A percentile compares a stretch with the other conserved stretches of the same genome.
phyloP scores from a whole-genome alignment of 495 filamentous ascomycete species.

The Penicillium pulvis region DNA sequence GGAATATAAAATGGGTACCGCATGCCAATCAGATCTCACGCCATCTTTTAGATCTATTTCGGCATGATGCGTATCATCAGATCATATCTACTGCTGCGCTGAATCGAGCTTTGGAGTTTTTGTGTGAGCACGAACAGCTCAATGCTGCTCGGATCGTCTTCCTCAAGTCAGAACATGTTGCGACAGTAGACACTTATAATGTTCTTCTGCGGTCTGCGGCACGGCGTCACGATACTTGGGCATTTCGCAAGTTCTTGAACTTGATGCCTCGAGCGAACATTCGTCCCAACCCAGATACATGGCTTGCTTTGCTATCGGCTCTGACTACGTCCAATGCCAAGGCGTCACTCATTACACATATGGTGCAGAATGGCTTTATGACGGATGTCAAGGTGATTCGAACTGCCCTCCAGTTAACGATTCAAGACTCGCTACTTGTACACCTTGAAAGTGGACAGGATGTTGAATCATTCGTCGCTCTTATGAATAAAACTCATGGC shows the following conservation, averaged over 20 bases:
- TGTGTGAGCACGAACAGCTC: slow-evolving; percentile 35
- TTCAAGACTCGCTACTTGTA: slow-evolving; percentile 33
- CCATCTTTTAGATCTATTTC: slow-evolving; percentile 30
- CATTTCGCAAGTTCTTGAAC: slow-evolving; percentile 34
- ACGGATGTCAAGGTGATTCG: slow-evolving; percentile 23
- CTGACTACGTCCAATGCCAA: slow-evolving; percentile 36
- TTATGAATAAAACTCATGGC: slow-evolving; percentile 31
- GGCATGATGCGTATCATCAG: slow-evolving; percentile 19
- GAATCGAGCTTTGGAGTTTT: slow-evolving; percentile 42
- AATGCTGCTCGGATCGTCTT: slow-evolving; percentile 33
- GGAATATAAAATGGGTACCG: neutral
- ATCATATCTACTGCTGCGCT: slow-evolving; percentile 43
- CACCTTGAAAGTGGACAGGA: slow-evolving; percentile 39
- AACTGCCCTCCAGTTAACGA: slow-evolving; percentile 31
- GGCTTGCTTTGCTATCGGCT: slow-evolving; percentile 42
- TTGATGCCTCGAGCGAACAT: slow-evolving; percentile 38
- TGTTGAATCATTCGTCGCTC: slow-evolving; percentile 38
- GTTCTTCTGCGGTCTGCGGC: slow-evolving; percentile 43
- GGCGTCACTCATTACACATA: slow-evolving; percentile 31
- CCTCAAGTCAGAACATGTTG: slow-evolving; percentile 33
- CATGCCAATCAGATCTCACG: slow-evolving; percentile 18
- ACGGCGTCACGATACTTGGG: slow-evolving; percentile 33
- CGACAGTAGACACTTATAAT: slow-evolving; percentile 47
- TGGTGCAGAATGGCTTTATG: slow-evolving; percentile 39
- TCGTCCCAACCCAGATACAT: slow-evolving; percentile 45